A percentile compares a stretch with the other conserved stretches of the same genome.
Evolutionary conservation across 1,139 yeast species (phyloP).

Genomic region (Yamadazyma oceani): DNA sequence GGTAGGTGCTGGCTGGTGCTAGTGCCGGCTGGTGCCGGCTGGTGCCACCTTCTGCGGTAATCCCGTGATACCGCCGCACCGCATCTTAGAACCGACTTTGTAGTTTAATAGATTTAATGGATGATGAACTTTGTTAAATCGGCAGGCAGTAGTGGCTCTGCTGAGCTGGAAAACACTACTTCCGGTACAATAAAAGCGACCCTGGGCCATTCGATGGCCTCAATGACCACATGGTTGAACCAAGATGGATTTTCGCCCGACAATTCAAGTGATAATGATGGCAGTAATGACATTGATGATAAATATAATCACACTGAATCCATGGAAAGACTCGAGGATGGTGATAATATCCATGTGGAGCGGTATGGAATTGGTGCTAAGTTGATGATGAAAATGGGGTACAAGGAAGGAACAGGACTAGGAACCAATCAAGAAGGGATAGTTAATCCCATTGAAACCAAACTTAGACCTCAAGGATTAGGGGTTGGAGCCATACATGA

Average conservation of each 20-base stretch:
- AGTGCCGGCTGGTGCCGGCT: no score
- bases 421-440: constrained; percentile 76
- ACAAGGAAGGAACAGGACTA: constrained; percentile 76
- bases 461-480: constrained; percentile 60
- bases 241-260: not conserved
- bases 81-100: no score
- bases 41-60: no score
- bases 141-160: not conserved
- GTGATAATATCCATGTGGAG: constrained; percentile 7
- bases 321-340: not conserved
- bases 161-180: not conserved
- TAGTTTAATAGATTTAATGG: no score
- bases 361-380: constrained; percentile 85
- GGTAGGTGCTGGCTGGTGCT: no score
- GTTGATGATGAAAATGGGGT: constrained; percentile 83
- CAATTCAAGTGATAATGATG: not conserved
- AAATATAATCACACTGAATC: not conserved
- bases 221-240: not conserved
- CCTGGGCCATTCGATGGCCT: not conserved
- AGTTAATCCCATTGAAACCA: constrained; percentile 72
- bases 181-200: not conserved
- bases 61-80: no score
- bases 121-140: constrained; percentile 2
- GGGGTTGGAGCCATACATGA: constrained; percentile 69
- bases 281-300: no score